These are phyloP conservation scores for Eucalyptus albens DNA, from an alignment of 345 rosid genomes.

Conservation along the genomic window DNA sequence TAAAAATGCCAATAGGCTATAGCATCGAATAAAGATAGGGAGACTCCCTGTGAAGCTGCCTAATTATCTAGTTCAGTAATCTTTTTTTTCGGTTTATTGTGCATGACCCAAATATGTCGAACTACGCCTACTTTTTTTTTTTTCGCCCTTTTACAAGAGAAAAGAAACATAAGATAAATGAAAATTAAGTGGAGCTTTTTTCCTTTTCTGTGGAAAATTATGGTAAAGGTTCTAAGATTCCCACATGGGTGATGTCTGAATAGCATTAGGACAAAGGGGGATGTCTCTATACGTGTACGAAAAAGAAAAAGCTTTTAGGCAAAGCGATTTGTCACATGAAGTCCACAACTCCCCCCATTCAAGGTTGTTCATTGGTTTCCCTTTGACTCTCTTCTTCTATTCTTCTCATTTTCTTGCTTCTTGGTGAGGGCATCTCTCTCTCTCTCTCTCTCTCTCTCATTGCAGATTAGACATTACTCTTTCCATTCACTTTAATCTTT, in stretches of 20 bases:
- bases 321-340: neutral
- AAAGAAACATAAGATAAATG: neutral
- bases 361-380: neutral
- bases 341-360: neutral
- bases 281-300: neutral
- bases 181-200: neutral
- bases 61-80: neutral
- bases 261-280: neutral
- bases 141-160: neutral
- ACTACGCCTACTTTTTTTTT: neutral
- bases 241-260: neutral
- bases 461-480: neutral
- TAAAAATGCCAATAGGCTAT: neutral
- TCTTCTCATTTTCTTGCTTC: neutral
- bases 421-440: neutral
- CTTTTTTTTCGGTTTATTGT: neutral
- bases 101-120: neutral
- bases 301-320: neutral
- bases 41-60: neutral
- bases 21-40: neutral
- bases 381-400: neutral
- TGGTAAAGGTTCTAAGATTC: neutral
- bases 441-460: neutral
- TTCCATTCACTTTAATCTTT: neutral
- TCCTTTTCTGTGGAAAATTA: neutral